A percentile compares a stretch with the other conserved stretches of the same genome.
Conservation (phyloP, 331 rosid genomes). For the Pyrus hybrid region DNA sequence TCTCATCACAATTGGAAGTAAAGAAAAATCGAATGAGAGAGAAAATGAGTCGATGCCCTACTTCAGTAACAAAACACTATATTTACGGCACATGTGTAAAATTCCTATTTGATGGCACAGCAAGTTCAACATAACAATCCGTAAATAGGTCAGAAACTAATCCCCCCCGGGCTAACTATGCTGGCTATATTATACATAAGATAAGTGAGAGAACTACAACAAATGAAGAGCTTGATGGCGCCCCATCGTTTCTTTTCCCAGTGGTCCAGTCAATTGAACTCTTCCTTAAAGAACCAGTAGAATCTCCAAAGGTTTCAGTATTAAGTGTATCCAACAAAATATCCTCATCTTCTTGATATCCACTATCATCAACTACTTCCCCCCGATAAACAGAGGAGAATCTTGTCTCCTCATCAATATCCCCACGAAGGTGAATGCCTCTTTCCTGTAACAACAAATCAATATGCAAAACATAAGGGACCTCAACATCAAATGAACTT, state of each 20-base stretch:
- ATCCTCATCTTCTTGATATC: slow-evolving; percentile 62
- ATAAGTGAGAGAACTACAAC: slow-evolving; percentile 34
- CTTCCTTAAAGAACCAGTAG: slow-evolving; percentile 28
- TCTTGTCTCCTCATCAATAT: slow-evolving; percentile 88
- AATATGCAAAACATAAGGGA: slow-evolving; percentile 4
- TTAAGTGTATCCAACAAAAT: slow-evolving; percentile 47
- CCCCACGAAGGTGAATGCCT: slow-evolving; percentile 49
- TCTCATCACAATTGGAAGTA: not conserved
- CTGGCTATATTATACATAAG: not conserved
- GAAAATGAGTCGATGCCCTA: not conserved
- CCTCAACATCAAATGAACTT: not conserved
- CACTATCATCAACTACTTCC: slow-evolving; percentile 59
- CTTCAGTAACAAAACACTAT: not conserved
- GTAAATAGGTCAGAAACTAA: not conserved
- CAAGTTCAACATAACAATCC: not conserved
- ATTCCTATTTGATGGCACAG: not conserved
- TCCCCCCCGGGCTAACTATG: not conserved
- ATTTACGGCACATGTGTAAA: not conserved
- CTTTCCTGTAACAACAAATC: slow-evolving; percentile 63
- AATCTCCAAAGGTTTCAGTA: slow-evolving; percentile 63
- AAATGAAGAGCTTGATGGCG: slow-evolving; percentile 37
- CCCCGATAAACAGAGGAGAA: slow-evolving; percentile 81
- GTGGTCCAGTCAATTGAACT: slow-evolving; percentile 35
- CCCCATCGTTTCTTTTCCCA: slow-evolving; percentile 43
- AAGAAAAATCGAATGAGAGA: not conserved